Conservation (phyloP, 2,329 filamentous ascomycete genomes). For the Apiospora marii region DNA sequence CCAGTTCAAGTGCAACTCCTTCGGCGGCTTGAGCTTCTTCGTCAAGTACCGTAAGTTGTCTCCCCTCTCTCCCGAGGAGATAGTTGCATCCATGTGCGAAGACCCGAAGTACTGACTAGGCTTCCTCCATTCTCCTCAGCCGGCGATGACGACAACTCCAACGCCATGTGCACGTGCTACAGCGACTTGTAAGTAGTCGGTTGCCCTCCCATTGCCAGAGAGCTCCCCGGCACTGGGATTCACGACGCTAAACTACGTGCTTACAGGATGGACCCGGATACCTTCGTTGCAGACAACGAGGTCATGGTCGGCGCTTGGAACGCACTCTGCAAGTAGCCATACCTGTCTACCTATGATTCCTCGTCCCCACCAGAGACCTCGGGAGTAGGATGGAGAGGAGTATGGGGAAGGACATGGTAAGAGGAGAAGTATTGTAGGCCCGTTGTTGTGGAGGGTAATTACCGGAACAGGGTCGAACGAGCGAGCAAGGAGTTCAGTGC, state of each 20-base stretch:
- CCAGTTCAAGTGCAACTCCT: constrained; percentile 42
- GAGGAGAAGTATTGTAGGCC: no score
- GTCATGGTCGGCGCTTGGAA: constrained; percentile 41
- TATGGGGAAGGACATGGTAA: not conserved
- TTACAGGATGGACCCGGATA: constrained; percentile 36
- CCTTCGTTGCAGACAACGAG: constrained; percentile 36
- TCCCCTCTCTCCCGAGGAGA: no score
- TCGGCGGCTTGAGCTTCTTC: constrained; percentile 39
- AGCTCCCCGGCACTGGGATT: not conserved
- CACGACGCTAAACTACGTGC: not conserved
- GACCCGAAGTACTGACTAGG: not conserved
- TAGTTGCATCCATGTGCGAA: not conserved
- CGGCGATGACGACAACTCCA: constrained; percentile 27
- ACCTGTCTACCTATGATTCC: not conserved
- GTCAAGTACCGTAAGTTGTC: constrained; percentile 32
- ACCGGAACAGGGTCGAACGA: no score
- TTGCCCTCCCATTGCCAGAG: not conserved
- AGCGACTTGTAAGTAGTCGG: constrained; percentile 38
- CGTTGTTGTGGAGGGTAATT: no score
- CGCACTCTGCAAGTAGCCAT: constrained; percentile 35
- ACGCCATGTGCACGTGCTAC: constrained; percentile 39
- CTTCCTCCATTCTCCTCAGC: not conserved
- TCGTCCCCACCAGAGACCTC: not conserved
- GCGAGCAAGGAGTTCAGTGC: no score
- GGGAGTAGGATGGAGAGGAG: not conserved